A percentile compares a stretch with the other conserved stretches of the same genome.
Conservation (phyloP, 108 stramenopile genomes). For the Mediolabrus comicus region DNA sequence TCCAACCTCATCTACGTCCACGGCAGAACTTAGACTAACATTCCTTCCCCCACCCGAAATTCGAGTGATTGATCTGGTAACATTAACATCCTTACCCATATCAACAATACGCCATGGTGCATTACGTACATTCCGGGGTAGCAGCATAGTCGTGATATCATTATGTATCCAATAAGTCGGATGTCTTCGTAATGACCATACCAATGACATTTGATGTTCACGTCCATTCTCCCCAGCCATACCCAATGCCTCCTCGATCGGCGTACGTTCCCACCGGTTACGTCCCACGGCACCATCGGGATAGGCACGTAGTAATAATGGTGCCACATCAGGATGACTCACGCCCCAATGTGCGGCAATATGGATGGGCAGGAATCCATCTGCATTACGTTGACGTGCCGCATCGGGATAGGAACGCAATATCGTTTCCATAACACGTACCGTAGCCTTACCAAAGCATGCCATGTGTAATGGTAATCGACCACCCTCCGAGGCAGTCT, state of each 20-base stretch:
- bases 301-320: constrained; percentile 68
- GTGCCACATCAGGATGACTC: constrained; percentile 72
- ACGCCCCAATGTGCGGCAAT: constrained; percentile 87
- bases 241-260: constrained; percentile 84
- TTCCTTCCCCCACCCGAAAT: constrained; percentile 1
- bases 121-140: constrained; percentile 49
- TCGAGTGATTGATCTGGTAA: background rate
- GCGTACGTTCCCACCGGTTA: constrained; percentile 87
- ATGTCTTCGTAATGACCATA: constrained; percentile 79
- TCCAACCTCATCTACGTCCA: constrained; percentile 50
- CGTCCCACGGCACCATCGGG: constrained; percentile 86
- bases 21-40: constrained; percentile 24
- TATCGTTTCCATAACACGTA: constrained; percentile 64
- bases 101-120: constrained; percentile 44
- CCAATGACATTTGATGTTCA: constrained; percentile 77
- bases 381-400: constrained; percentile 78
- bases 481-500: constrained; percentile 80
- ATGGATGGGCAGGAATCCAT: constrained; percentile 81
- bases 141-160: constrained; percentile 45
- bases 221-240: constrained; percentile 91
- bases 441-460: constrained; percentile 77
- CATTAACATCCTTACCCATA: constrained; percentile 13
- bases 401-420: constrained; percentile 81
- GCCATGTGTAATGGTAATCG: constrained; percentile 83
- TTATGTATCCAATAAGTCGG: constrained; percentile 82